Percentiles rank a stretch among this genome's conserved stretches.
phyloP scores from a whole-genome alignment of 495 filamentous ascomycete species.

The Aspergillus steynii region DNA sequence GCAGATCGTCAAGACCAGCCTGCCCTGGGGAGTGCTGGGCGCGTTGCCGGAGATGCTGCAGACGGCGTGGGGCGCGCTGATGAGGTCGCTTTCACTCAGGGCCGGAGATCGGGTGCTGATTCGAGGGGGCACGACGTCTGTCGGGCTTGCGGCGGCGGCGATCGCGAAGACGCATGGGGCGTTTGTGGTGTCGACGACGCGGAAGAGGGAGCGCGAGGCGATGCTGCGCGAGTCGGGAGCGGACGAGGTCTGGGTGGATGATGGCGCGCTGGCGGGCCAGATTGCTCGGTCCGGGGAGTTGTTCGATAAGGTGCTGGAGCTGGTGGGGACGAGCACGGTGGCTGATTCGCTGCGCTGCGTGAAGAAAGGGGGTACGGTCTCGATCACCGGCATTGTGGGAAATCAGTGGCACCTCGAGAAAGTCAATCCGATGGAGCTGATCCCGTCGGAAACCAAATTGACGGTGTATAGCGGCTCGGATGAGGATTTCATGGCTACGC shows the following conservation, averaged over 20 bases:
- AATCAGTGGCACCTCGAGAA: slow-evolving; percentile 47
- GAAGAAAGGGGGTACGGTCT: slow-evolving; percentile 43
- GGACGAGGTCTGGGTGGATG: slow-evolving; percentile 43
- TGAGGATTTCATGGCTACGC: slow-evolving; percentile 47
- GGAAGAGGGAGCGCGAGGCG: slow-evolving; percentile 34
- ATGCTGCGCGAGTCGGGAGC: slow-evolving; percentile 40
- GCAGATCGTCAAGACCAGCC: slow-evolving; percentile 35
- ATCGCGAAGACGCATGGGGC: slow-evolving; percentile 47
- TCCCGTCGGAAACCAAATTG: slow-evolving; percentile 45
- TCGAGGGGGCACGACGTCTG: slow-evolving; percentile 50
- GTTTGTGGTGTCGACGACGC: slow-evolving; percentile 40
- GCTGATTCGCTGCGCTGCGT: slow-evolving; percentile 45
- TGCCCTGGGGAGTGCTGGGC: slow-evolving; percentile 47
- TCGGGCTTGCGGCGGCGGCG: slow-evolving; percentile 48
- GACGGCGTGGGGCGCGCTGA: slow-evolving; percentile 52
- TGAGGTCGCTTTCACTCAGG: slow-evolving; percentile 36
- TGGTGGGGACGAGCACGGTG: slow-evolving; percentile 42
- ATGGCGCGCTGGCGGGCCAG: slow-evolving; percentile 36
- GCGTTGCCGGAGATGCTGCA: slow-evolving; percentile 57
- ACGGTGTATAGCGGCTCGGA: slow-evolving; percentile 45
- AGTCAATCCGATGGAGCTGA: slow-evolving; percentile 46
- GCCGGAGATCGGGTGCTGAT: slow-evolving; percentile 48
- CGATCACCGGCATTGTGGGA: slow-evolving; percentile 53
- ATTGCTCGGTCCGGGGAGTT: slow-evolving; percentile 33
- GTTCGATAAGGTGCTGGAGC: slow-evolving; percentile 52